phyloP scores from a whole-genome alignment of 257 asterid species.

The Handroanthus guayacan region DNA sequence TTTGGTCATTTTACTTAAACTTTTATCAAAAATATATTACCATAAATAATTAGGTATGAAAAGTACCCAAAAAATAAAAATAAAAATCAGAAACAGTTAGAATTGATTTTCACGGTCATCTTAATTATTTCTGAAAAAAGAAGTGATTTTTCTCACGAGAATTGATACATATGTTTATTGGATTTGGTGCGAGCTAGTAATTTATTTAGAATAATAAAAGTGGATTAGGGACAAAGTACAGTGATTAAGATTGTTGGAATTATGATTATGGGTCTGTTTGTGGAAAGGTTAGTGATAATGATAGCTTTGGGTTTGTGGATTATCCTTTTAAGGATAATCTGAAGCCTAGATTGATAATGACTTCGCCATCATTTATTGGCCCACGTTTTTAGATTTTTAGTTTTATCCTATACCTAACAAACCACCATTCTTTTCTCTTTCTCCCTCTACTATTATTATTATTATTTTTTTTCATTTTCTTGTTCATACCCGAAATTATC shows the following conservation, averaged over 20 bases:
- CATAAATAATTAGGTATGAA: background rate
- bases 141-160: background rate
- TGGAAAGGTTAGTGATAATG: conserved; percentile 57
- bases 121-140: background rate
- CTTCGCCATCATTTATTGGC: conserved; percentile 47
- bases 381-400: conserved; percentile 39
- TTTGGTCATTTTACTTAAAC: no score
- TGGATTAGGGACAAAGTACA: conserved; percentile 17
- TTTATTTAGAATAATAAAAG: conserved; percentile 3
- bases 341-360: conserved; percentile 43
- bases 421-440: conserved; percentile 20
- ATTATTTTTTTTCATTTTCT: background rate
- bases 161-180: background rate
- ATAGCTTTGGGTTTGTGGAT: conserved; percentile 41
- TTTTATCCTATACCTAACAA: conserved; percentile 42
- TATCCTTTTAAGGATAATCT: conserved; percentile 38
- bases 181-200: background rate
- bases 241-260: conserved; percentile 32
- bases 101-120: background rate
- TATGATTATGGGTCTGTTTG: conserved; percentile 40
- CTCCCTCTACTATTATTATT: background rate
- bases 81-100: background rate
- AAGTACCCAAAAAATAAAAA: no score
- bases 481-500: no score
- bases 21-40: background rate